Evolutionary conservation across 2,329 filamentous ascomycete genomes (phyloP), one percentile per base, ranked within the genome.

Genomic region (Dichotomopilus funicola): DNA sequence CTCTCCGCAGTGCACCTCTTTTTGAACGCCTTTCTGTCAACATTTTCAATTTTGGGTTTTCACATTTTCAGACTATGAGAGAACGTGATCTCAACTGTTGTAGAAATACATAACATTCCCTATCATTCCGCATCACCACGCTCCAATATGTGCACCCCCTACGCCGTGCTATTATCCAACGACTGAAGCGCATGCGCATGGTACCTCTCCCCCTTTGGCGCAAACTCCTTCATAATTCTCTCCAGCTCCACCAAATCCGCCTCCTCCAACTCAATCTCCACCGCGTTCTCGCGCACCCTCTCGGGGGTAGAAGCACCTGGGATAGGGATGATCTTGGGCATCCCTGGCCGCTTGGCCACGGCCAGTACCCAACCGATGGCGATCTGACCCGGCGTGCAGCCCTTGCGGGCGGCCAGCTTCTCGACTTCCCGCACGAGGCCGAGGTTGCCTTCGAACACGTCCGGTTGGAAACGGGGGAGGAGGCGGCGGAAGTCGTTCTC

Each of bases 361-460:
- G 75, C 69, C 45, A 75, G 63, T 2, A 82, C 70, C 85, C 86
- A 91, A 50, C 76, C 78, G 53, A 90, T 73, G 11, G 85, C 86
- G 34, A 89, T 72, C 70, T 90, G 86, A 1, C 78, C 77, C 4
- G 80, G 66, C 0, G 82, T 86, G 64, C 76, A 79, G 0, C 76
- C 75, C 70, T 87, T 88, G 63, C 74, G 73, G 62, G 72, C 66
- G 1, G 86, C 85, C 40, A 89, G 64, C 31, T 71, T 71, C 65
- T 82, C 72, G 10, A 89, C 69, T 55, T 81, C 73, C 6, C 74
- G 61, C 8, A 84, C 81, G 5, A 90, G 75, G 65, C 82, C 69
- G 7, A 88, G 63, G 68, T 89, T 90, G 66, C 78, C 76, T 40
- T 78, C 72, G 62, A 89, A 86, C 58, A 79, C 80, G 9, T 78